Conservation (phyloP, 2,329 filamentous ascomycete genomes). For the Graphilbum ipis-grandicollis region DNA sequence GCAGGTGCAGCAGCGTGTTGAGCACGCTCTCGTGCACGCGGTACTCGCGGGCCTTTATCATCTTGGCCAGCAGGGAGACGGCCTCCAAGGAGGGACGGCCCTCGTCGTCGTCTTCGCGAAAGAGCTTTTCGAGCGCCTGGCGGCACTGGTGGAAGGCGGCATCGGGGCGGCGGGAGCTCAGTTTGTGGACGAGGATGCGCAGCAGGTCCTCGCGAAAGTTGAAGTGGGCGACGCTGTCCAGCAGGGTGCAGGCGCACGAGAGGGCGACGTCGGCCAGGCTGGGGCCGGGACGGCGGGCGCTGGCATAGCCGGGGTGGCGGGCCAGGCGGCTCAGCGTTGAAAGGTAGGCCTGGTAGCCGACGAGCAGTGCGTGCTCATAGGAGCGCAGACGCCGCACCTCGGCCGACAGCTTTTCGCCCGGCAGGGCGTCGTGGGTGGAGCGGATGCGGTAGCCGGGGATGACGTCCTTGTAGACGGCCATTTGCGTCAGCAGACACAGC, state of each 20-base stretch:
- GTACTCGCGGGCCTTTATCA: slow-evolving; percentile 84
- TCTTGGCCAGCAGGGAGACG: slow-evolving; percentile 70
- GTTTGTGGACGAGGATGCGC: slow-evolving; percentile 69
- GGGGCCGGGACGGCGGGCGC: slow-evolving; percentile 14
- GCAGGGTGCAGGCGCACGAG: slow-evolving; percentile 65
- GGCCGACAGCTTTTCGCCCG: slow-evolving; percentile 67
- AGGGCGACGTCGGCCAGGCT: slow-evolving; percentile 60
- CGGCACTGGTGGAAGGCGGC: slow-evolving; percentile 62
- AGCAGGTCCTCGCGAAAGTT: slow-evolving; percentile 84
- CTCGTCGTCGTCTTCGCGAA: slow-evolving; percentile 76
- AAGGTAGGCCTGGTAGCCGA: slow-evolving; percentile 72
- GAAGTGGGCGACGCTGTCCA: slow-evolving; percentile 82
- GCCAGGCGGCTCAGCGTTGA: slow-evolving; percentile 54
- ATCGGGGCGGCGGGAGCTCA: slow-evolving; percentile 57
- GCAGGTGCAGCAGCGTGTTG: slow-evolving; percentile 80
- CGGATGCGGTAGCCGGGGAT: slow-evolving; percentile 90
- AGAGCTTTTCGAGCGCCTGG: slow-evolving; percentile 63
- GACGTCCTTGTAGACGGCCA: slow-evolving; percentile 84
- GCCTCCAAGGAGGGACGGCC: slow-evolving; percentile 77
- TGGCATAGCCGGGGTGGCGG: slow-evolving; percentile 16
- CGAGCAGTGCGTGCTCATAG: slow-evolving; percentile 77
- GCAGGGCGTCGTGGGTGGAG: slow-evolving; percentile 1
- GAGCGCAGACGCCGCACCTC: slow-evolving; percentile 67
- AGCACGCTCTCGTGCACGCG: slow-evolving; percentile 68
- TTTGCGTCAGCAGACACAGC: slow-evolving; percentile 69